Evolutionary conservation across 2,329 filamentous ascomycete species (phyloP), one percentile per base, ranked within the genome.

Genomic region (Fusarium sulawesiense): DNA sequence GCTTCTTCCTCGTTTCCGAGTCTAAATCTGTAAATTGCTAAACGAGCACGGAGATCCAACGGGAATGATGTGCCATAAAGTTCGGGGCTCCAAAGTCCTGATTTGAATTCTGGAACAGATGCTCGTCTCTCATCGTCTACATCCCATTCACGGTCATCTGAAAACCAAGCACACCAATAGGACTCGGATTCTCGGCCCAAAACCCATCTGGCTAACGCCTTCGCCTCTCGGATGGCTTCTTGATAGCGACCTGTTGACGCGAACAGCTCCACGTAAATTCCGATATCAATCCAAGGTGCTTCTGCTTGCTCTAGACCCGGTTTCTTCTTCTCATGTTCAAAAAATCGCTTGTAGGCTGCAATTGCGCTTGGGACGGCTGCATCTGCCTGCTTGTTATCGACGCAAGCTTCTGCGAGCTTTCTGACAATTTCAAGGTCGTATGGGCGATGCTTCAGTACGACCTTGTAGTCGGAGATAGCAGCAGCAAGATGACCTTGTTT

Each of bases 61-160:
- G 94, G 95, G 41, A 98, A 83, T 2, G 90, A 89, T 41, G 86
- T 79, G 1, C 93, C 94, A 77, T 97, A 97, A 1, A 86, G 82
- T 8, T 85, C 83, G 6, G 80, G 75, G 2, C 86, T 82, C 76
- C 88, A 88, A 46, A 79, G 80, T 5, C 81, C 85, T 7, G 85
- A 82, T 11, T 84, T 79, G 76, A 92, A 97, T 2, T 86, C 86
- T 4, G 86, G 79, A 7, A 92, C 85, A 60, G 85, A 80, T 3
- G 83, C 78, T 60, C 94, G 89, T 65, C 96, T 90, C 21, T 86
- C 84, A 75, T 93, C 88, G 46, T 90, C 86, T 7, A 87, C 80
- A 77, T 99, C 96, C 89, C 94, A 99, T 80, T 99, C 96, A 60
- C 94, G 87, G 78, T 97, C 94, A 76, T 98, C 93, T 7, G 88